A percentile compares a stretch with the other conserved stretches of the same genome.
These are phyloP conservation scores for Actinomortierella ambigua DNA, from an alignment of 371 early-diverging fungal species.

Conservation along the genomic window DNA sequence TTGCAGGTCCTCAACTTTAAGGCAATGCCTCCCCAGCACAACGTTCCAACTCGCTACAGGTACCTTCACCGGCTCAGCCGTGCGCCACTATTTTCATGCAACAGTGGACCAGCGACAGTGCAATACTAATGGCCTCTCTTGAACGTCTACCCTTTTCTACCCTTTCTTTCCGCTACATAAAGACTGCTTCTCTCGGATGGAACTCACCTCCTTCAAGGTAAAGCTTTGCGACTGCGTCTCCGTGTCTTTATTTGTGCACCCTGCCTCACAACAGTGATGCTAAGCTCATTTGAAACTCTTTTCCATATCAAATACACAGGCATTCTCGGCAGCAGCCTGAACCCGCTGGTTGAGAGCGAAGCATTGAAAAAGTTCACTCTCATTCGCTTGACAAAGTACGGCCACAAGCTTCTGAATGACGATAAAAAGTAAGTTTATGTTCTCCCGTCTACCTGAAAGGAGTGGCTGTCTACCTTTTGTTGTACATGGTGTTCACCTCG, in stretches of 20 bases:
- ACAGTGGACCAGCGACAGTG: conserved; percentile 5
- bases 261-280: too few species aligned
- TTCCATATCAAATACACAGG: conserved; percentile 35
- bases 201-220: conserved; percentile 68
- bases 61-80: conserved; percentile 22
- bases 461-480: conserved; percentile 4
- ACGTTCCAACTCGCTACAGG: conserved; percentile 61
- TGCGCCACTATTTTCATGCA: neutral
- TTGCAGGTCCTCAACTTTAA: conserved; percentile 73
- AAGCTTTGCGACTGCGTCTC: neutral
- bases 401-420: conserved; percentile 57
- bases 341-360: conserved; percentile 52
- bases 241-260: neutral
- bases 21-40: conserved; percentile 37
- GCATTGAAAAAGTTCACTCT: conserved; percentile 57
- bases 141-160: neutral
- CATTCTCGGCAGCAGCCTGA: conserved; percentile 68
- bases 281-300: too few species aligned
- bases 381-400: conserved; percentile 54
- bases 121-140: neutral
- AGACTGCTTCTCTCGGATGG: conserved; percentile 79
- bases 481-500: conserved; percentile 52
- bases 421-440: conserved; percentile 54
- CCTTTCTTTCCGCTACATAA: conserved; percentile 1
- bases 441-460: neutral